A percentile compares a stretch with the other conserved stretches of the same genome.
Conservation (phyloP, 176 grass and related monocot species). For the Leersia perrieri region DNA sequence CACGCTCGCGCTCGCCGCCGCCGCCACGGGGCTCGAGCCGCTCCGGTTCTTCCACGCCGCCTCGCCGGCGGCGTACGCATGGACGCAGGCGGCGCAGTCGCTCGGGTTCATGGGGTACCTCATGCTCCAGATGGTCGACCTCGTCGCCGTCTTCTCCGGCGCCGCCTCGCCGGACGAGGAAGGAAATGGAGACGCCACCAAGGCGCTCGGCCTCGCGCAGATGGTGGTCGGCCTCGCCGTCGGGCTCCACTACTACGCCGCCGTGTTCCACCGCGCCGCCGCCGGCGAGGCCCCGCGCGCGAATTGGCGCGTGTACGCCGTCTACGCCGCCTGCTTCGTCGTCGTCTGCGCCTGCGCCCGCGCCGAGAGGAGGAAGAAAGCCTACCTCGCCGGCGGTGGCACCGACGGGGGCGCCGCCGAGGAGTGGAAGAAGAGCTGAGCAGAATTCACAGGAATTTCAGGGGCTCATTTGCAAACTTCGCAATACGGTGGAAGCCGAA, state of each 20-base stretch:
- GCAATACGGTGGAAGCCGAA: constrained; percentile 1
- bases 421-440: constrained; percentile 92
- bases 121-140: constrained; percentile 80
- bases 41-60: constrained; percentile 94
- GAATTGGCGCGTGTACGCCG: constrained; percentile 88
- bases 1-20: constrained; percentile 73
- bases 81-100: constrained; percentile 94
- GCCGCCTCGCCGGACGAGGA: constrained; percentile 41
- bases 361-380: constrained; percentile 87
- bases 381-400: constrained; percentile 48
- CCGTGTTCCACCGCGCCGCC: constrained; percentile 91
- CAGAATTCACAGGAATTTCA: not conserved
- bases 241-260: constrained; percentile 90
- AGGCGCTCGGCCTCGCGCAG: constrained; percentile 74
- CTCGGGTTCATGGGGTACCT: constrained; percentile 80
- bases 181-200: constrained; percentile 35
- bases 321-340: constrained; percentile 84
- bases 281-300: constrained; percentile 69
- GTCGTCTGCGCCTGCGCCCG: constrained; percentile 76
- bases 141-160: constrained; percentile 72
- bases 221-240: constrained; percentile 90
- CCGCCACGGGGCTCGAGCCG: constrained; percentile 81
- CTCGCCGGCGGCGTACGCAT: constrained; percentile 74
- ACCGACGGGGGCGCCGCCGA: constrained; percentile 51
- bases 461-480: constrained; percentile 1